Percentiles rank a stretch among this genome's conserved stretches.
phyloP scores from a whole-genome alignment of 208 protist species.

The Kentomonas sorsogonicus region DNA sequence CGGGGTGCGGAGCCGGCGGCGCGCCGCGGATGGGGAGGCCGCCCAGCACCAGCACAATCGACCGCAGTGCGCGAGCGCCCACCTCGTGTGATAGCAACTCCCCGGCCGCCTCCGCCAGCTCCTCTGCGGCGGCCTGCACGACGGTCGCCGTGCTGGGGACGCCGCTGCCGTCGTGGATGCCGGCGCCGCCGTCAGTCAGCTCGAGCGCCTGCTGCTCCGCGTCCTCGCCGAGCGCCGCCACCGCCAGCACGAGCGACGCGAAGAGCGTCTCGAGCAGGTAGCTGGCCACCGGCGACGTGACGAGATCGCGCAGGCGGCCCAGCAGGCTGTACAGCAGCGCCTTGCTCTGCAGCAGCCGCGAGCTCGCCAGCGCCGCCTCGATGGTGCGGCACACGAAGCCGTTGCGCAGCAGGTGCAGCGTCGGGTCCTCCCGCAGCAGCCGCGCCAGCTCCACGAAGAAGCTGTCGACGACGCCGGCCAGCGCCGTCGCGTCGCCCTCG shows the following conservation, averaged over 20 bases:
- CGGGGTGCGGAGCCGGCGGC: conserved; percentile 29
- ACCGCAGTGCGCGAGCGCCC: conserved; percentile 65
- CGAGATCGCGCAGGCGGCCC: conserved; percentile 58
- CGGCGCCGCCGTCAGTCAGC: conserved; percentile 51
- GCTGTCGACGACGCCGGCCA: conserved; percentile 74
- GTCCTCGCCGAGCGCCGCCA: conserved; percentile 48
- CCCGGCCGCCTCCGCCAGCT: conserved; percentile 61
- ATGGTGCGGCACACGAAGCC: conserved; percentile 77
- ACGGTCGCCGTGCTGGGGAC: conserved; percentile 78
- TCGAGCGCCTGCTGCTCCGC: conserved; percentile 40
- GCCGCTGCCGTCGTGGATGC: conserved; percentile 63
- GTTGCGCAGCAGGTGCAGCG: conserved; percentile 74
- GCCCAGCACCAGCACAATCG: conserved; percentile 73
- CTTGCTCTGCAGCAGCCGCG: conserved; percentile 79
- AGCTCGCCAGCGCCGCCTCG: conserved; percentile 66
- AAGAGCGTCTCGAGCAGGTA: conserved; percentile 78
- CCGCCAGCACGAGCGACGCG: conserved; percentile 51
- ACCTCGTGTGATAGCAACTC: conserved; percentile 71
- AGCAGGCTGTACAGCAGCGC: conserved; percentile 81
- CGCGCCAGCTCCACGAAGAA: conserved; percentile 88
- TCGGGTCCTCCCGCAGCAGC: conserved; percentile 63
- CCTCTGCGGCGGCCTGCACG: conserved; percentile 49
- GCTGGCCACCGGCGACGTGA: conserved; percentile 79
- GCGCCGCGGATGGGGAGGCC: conserved; percentile 66
- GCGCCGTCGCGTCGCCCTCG: conserved; percentile 39